Evolutionary conservation across 2,329 filamentous ascomycete species (phyloP), one percentile per base, ranked within the genome.

Genomic region (Alternaria arborescens): DNA sequence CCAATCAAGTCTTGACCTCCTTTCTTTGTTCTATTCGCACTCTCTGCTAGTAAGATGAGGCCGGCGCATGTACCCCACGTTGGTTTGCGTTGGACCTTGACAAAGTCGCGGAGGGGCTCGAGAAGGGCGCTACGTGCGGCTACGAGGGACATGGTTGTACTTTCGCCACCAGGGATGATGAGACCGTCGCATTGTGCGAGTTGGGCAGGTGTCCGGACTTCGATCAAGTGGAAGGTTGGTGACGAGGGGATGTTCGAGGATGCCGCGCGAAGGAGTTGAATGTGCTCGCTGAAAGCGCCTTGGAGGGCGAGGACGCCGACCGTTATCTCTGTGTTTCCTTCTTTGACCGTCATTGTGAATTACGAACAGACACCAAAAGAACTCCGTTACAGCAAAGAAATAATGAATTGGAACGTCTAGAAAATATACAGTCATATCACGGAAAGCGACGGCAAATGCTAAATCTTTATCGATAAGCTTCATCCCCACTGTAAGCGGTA

Each of bases 11-110:
- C 93, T 78, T 98, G 95, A 0, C 94, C 94, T 43, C 93, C 93
- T 72, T 91, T 89, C 77, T 97, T 98, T 38, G 92, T 93, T 64
- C 90, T 87, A 77, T 94, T 97, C 51, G 93, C 94, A 60, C 91
- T 89, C 73, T 97, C 91, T 2, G 93, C 91, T 51, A 99, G 88
- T 50, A 98, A 83, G 69, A 99, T 97, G 58, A 98, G 86, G 10
- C 95, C 95, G 12, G 95, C 95, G 78, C 95, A 99, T 20, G 95
- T 98, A 58, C 95, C 95, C 94, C 94, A 99, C 24, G 91, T 92
- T 11, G 94, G 94, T 70, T 91, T 93, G 68, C 90, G 88, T 53
- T 88, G 82, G 41, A 91, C 82, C 89, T 97, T 97, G 74, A 98
- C 94, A 79, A 97, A 99, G 32, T 94, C 86, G 54, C 93, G 84